Percentiles rank a stretch among this genome's conserved stretches.
Conservation (phyloP, 179 eudicot species). For the Drosera spatulata region DNA sequence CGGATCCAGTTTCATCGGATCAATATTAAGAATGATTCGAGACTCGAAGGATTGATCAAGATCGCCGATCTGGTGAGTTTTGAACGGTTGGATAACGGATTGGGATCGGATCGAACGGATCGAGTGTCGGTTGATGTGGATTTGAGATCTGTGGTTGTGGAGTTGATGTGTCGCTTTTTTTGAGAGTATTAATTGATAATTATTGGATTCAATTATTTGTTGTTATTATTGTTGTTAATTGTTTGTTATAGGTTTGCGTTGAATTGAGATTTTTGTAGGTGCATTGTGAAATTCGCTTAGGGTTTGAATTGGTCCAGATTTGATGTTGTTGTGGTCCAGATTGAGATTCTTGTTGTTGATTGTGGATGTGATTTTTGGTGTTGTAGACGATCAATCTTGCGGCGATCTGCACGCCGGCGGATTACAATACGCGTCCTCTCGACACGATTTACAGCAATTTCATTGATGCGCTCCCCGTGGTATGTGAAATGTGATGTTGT, state of each 20-base stretch:
- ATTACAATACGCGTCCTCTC: constrained; percentile 12
- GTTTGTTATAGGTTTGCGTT: too few relatives aligned
- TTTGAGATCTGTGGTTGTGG: too few relatives aligned
- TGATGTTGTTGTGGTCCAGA: neutral
- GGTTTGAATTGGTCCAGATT: neutral
- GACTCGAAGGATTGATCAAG: constrained; percentile 16
- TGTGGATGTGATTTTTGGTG: neutral
- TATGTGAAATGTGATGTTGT: neutral
- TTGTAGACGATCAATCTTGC: constrained; percentile 12
- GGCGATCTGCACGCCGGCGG: constrained; percentile 14
- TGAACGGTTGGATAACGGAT: too few relatives aligned
- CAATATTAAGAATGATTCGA: constrained; percentile 13
- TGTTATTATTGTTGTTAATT: too few relatives aligned
- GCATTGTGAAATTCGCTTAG: too few relatives aligned
- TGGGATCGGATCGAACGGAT: too few relatives aligned
- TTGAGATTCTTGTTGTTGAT: neutral
- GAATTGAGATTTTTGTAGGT: too few relatives aligned
- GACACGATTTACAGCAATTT: constrained; percentile 18
- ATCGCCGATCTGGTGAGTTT: constrained; percentile 13
- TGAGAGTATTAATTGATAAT: too few relatives aligned
- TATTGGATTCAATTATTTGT: too few relatives aligned
- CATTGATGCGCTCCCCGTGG: constrained; percentile 16
- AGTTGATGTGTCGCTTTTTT: too few relatives aligned
- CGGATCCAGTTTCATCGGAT: constrained; percentile 15
- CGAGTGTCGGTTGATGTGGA: too few relatives aligned